These are phyloP conservation scores for Amanita subjunquillea DNA, from an alignment of 768 basidiomycete genomes.

Conservation along the genomic window DNA sequence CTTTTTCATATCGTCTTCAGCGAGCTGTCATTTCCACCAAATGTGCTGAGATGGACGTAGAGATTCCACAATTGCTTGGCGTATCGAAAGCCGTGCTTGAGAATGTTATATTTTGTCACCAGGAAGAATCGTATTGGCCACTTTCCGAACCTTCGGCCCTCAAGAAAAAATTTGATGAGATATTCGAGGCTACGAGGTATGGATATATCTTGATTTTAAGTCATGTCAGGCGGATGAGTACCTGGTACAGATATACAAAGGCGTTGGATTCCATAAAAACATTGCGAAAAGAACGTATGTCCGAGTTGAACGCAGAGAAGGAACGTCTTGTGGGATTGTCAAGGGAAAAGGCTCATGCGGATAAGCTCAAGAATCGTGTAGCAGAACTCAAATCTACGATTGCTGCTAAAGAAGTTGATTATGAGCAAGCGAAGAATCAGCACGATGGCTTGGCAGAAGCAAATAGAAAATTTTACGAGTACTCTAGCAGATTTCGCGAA, in stretches of 20 bases:
- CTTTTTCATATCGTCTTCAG: conserved; percentile 26
- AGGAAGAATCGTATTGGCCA: conserved; percentile 99
- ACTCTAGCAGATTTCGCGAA: conserved; percentile 79
- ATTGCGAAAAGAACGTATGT: conserved; percentile 81
- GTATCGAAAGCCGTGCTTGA: conserved; percentile 98
- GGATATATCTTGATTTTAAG: conserved; percentile 9
- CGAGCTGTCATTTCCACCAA: conserved; percentile 90
- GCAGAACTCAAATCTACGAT: conserved; percentile 51
- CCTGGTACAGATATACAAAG: conserved; percentile 74
- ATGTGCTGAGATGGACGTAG: conserved; percentile 92
- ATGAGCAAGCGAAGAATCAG: conserved; percentile 57
- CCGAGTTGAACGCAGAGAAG: conserved; percentile 89
- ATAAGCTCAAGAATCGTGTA: conserved; percentile 66
- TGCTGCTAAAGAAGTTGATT: conserved; percentile 60
- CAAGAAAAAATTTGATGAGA: conserved; percentile 99
- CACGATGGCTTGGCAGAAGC: conserved; percentile 56
- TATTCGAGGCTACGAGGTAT: conserved; percentile 95
- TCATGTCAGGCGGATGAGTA: not conserved
- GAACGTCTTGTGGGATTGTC: conserved; percentile 72
- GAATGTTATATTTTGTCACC: conserved; percentile 99
- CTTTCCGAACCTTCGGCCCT: conserved; percentile 80
- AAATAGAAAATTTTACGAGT: conserved; percentile 76
- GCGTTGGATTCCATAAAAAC: conserved; percentile 87
- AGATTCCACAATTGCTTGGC: conserved; percentile 88
- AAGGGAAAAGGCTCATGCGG: conserved; percentile 77